These are phyloP conservation scores for Colletotrichum brevisporum DNA, from an alignment of 2,329 filamentous ascomycete genomes.

Conservation along the genomic window DNA sequence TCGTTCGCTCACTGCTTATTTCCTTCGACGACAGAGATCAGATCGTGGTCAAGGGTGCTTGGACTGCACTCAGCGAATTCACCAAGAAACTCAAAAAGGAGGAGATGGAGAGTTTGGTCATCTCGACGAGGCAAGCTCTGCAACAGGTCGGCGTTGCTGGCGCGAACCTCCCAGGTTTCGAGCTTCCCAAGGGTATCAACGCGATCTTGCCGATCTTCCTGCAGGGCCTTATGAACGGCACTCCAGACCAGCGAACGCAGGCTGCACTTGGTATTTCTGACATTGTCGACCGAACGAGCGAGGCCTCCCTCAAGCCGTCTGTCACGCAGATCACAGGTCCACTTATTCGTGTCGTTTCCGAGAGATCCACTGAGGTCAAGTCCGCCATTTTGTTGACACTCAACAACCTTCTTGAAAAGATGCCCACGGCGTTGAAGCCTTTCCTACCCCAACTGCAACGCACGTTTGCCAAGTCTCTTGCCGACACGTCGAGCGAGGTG, in stretches of 20 bases:
- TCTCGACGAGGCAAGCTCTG: constrained; percentile 87
- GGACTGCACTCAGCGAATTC: constrained; percentile 87
- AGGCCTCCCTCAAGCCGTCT: constrained; percentile 90
- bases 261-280: constrained; percentile 95
- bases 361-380: constrained; percentile 96
- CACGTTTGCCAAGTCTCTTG: constrained; percentile 96
- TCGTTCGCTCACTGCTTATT: constrained; percentile 90
- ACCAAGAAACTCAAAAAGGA: constrained; percentile 94
- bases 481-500: constrained; percentile 91
- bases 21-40: constrained; percentile 90
- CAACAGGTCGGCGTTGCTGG: constrained; percentile 91
- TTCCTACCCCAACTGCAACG: constrained; percentile 97
- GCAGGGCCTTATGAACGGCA: constrained; percentile 97
- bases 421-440: constrained; percentile 93
- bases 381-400: constrained; percentile 93
- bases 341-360: constrained; percentile 96
- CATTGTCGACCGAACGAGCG: constrained; percentile 91
- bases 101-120: constrained; percentile 95
- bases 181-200: constrained; percentile 95
- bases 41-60: constrained; percentile 89
- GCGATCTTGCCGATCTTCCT: constrained; percentile 96
- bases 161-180: constrained; percentile 87
- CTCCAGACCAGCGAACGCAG: constrained; percentile 90
- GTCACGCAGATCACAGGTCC: constrained; percentile 98
- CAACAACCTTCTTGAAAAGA: constrained; percentile 96